Percentiles rank a stretch among this genome's conserved stretches.
phyloP scores from a whole-genome alignment of 2,329 filamentous ascomycete species.

The Didymella exigua region DNA sequence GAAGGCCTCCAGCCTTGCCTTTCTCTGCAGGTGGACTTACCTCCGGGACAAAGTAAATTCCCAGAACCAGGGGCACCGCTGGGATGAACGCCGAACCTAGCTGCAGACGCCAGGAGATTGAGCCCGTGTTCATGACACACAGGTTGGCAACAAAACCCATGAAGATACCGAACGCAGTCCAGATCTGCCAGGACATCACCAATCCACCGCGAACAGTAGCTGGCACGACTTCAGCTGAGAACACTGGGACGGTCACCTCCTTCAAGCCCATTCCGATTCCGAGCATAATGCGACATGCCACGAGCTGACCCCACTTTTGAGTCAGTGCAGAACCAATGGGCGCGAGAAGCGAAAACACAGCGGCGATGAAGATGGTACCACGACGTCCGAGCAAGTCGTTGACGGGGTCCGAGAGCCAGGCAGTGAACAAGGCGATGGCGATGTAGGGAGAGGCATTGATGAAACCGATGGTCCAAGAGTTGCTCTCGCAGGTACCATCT shows the following conservation, averaged over 20 bases:
- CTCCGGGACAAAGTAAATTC: conserved; percentile 51
- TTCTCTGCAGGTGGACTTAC: not conserved
- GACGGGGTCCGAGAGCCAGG: conserved; percentile 38
- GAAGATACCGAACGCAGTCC: conserved; percentile 54
- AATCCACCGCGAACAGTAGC: conserved; percentile 56
- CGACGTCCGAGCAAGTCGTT: conserved; percentile 41
- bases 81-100: conserved; percentile 49
- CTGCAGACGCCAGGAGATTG: conserved; percentile 49
- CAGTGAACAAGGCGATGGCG: conserved; percentile 36
- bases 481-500: conserved; percentile 37
- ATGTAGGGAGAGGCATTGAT: conserved; percentile 42
- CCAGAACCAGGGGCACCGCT: conserved; percentile 46
- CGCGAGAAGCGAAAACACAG: conserved; percentile 43
- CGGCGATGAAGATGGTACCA: conserved; percentile 43
- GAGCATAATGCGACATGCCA: conserved; percentile 44
- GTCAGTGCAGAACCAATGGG: conserved; percentile 45
- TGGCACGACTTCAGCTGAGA: conserved; percentile 56
- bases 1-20: too few species aligned
- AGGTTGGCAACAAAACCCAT: conserved; percentile 50
- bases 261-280: conserved; percentile 55
- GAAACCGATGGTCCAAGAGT: conserved; percentile 43
- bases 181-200: conserved; percentile 56
- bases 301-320: conserved; percentile 50
- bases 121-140: conserved; percentile 48
- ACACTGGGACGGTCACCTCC: conserved; percentile 53